phyloP scores from a whole-genome alignment of 2,329 filamentous ascomycete genomes.

The Sporothrix phasma region DNA sequence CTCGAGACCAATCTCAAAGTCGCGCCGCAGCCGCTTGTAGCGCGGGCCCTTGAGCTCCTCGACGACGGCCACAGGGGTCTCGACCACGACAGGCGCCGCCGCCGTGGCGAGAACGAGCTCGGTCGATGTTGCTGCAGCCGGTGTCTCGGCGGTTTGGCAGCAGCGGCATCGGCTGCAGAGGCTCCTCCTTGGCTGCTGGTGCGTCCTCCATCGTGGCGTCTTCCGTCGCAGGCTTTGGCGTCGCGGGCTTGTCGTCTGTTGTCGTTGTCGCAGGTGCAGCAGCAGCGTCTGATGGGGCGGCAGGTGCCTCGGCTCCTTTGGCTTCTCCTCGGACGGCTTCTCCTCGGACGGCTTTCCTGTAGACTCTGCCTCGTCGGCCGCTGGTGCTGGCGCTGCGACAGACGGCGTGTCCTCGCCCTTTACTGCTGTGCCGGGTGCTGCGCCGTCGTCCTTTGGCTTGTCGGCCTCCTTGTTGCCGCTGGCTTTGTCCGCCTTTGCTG shows the following conservation, averaged over 20 bases:
- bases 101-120: conserved; percentile 11
- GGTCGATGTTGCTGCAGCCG: conserved; percentile 5
- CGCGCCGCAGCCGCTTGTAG: conserved; percentile 38
- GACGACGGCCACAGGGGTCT: conserved; percentile 9
- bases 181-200: conserved; percentile 8
- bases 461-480: background rate
- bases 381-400: background rate
- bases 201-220: conserved; percentile 14
- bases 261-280: background rate
- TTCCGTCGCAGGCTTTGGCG: background rate
- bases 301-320: background rate
- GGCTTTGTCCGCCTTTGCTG: conserved; percentile 7
- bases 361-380: background rate
- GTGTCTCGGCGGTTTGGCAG: background rate
- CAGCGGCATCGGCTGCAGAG: background rate
- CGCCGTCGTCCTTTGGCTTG: conserved; percentile 4
- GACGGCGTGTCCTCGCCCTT: conserved; percentile 1
- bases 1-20: conserved; percentile 70
- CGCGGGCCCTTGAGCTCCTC: conserved; percentile 18
- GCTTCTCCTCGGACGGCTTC: background rate
- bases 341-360: background rate
- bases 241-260: background rate
- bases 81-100: conserved; percentile 6
- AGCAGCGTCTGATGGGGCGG: background rate
- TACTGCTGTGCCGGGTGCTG: conserved; percentile 4